Evolutionary conservation across 495 filamentous ascomycete species (phyloP).

Genomic region (Penicillium cataractarum): DNA sequence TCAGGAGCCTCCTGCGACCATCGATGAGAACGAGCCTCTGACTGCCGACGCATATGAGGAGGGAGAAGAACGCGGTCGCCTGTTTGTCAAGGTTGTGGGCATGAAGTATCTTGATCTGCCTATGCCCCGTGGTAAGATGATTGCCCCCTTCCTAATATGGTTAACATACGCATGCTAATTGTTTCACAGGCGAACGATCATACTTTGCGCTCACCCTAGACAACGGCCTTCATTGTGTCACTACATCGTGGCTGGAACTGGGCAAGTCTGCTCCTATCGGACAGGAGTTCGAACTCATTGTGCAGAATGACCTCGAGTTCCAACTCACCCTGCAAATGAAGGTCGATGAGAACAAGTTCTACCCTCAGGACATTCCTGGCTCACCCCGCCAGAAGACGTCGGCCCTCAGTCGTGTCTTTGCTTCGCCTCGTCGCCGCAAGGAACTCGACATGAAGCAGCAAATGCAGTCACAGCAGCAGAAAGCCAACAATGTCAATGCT

Average conservation of each 20-base stretch:
- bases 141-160: too few relatives aligned
- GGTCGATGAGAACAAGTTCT: constrained; percentile 70
- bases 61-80: constrained; percentile 82
- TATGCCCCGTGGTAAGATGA: constrained; percentile 76
- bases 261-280: constrained; percentile 93
- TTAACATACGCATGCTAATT: constrained; percentile 26
- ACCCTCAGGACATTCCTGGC: constrained; percentile 50
- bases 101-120: constrained; percentile 94
- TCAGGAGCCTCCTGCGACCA: constrained; percentile 58
- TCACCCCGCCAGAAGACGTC: constrained; percentile 72
- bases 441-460: constrained; percentile 82
- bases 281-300: constrained; percentile 97
- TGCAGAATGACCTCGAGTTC: constrained; percentile 95
- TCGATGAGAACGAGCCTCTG: constrained; percentile 62
- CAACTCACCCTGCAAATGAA: constrained; percentile 96
- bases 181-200: constrained; percentile 71
- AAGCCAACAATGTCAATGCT: constrained; percentile 68
- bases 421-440: constrained; percentile 91
- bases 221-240: constrained; percentile 97
- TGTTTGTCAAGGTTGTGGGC: constrained; percentile 97
- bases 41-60: constrained; percentile 66
- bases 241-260: constrained; percentile 91
- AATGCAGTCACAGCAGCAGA: constrained; percentile 72
- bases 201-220: constrained; percentile 95
- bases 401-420: constrained; percentile 88